A percentile compares a stretch with the other conserved stretches of the same genome.
Conservation (phyloP, 78 protist species). For the Guillardia theta region DNA sequence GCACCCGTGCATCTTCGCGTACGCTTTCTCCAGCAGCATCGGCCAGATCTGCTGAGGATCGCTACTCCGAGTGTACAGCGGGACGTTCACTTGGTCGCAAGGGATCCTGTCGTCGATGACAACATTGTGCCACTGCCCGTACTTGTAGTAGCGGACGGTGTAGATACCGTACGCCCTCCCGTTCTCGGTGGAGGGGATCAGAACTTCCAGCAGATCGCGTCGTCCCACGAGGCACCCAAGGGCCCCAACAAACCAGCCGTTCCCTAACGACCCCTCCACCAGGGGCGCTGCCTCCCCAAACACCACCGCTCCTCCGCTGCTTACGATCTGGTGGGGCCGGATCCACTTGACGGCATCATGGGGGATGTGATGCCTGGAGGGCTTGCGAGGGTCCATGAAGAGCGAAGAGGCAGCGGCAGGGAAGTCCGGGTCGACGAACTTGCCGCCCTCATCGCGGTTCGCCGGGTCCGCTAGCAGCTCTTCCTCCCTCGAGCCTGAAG, state of each 20-base stretch:
- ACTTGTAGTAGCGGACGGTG: not conserved
- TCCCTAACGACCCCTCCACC: not conserved
- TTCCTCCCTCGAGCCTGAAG: no score
- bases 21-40: constrained; percentile 15
- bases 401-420: no score
- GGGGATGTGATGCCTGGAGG: no score
- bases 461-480: no score
- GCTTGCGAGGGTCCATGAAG: no score
- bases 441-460: no score
- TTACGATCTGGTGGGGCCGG: not conserved
- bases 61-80: constrained; percentile 8
- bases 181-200: not conserved
- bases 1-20: constrained; percentile 29
- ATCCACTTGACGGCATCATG: no score
- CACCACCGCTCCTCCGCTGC: not conserved
- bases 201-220: not conserved
- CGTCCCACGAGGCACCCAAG: not conserved
- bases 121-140: constrained; percentile 16
- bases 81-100: not conserved
- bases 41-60: not conserved
- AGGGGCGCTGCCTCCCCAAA: not conserved
- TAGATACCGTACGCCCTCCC: not conserved
- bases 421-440: no score
- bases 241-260: constrained; percentile 12
- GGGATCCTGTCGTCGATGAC: constrained; percentile 29